A percentile compares a stretch with the other conserved stretches of the same genome.
Conservation (phyloP, 441 rosid species). For the Populus tomentosa region DNA sequence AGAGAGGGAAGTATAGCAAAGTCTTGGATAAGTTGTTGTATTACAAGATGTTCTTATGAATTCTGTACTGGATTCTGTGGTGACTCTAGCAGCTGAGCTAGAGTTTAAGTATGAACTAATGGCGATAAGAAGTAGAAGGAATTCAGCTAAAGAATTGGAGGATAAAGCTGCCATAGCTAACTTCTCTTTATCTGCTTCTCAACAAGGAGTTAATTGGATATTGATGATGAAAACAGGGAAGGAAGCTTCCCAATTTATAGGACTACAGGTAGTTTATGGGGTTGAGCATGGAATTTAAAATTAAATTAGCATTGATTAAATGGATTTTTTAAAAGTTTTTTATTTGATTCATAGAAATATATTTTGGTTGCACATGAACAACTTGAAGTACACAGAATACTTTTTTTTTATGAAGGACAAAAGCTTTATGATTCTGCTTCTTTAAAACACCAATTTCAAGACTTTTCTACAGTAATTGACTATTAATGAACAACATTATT, state of each 20-base stretch:
- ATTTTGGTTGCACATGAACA: too few relatives aligned
- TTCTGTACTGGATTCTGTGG: constrained; percentile 29
- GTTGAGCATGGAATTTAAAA: constrained; percentile 4
- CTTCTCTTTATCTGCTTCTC: neutral
- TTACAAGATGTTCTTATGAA: constrained; percentile 65
- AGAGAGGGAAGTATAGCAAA: constrained; percentile 58
- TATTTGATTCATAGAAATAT: too few relatives aligned
- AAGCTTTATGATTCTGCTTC: too few relatives aligned
- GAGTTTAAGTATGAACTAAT: constrained; percentile 13
- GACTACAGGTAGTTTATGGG: neutral
- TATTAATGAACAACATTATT: too few relatives aligned
- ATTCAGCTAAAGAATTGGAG: neutral
- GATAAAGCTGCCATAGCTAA: constrained; percentile 21
- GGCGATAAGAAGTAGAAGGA: constrained; percentile 11
- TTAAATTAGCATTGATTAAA: too few relatives aligned
- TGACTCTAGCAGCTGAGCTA: constrained; percentile 25
- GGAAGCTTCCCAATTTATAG: constrained; percentile 15
- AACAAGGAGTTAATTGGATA: neutral
- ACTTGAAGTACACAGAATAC: too few relatives aligned
- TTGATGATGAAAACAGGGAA: constrained; percentile 13
- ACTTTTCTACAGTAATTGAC: too few relatives aligned
- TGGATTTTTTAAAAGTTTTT: too few relatives aligned
- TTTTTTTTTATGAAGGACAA: too few relatives aligned
- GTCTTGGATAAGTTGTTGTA: constrained; percentile 58
- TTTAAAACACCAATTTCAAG: too few relatives aligned